Conservation (phyloP, 2,329 filamentous ascomycete species). For the Exophiala sp. region DNA sequence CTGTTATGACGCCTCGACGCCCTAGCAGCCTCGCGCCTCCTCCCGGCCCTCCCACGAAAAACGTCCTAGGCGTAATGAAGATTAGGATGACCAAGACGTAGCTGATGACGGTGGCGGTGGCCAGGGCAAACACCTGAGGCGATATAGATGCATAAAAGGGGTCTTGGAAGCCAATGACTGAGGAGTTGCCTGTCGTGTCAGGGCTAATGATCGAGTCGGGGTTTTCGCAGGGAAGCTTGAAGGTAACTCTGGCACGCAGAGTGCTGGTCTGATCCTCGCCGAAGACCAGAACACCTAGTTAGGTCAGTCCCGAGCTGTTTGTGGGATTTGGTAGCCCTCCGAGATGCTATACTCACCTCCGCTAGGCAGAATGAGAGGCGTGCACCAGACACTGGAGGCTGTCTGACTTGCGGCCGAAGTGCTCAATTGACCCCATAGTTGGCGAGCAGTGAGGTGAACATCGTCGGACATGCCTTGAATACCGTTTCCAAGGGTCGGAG, state of each 20-base stretch:
- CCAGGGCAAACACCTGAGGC: conserved; percentile 87
- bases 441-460: conserved; percentile 25
- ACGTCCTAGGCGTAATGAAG: conserved; percentile 88
- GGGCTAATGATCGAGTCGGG: conserved; percentile 30
- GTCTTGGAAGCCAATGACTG: conserved; percentile 64
- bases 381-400: conserved; percentile 47
- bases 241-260: conserved; percentile 46
- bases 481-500: conserved; percentile 11
- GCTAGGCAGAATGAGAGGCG: conserved; percentile 57
- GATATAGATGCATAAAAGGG: conserved; percentile 93
- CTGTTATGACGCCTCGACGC: conserved; percentile 68
- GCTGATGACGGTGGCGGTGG: conserved; percentile 80
- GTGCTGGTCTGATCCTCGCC: conserved; percentile 41
- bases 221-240: conserved; percentile 45
- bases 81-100: conserved; percentile 93
- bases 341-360: conserved; percentile 41
- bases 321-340: not conserved
- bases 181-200: conserved; percentile 37
- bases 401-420: conserved; percentile 33
- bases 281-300: conserved; percentile 37
- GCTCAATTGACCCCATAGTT: conserved; percentile 27
- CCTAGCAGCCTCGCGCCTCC: conserved; percentile 67
- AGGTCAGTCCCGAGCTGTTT: not conserved
- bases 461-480: conserved; percentile 23
- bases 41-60: conserved; percentile 69